phyloP scores from a whole-genome alignment of 2,329 filamentous ascomycete genomes.

The Ophiostoma novo-ulmi region DNA sequence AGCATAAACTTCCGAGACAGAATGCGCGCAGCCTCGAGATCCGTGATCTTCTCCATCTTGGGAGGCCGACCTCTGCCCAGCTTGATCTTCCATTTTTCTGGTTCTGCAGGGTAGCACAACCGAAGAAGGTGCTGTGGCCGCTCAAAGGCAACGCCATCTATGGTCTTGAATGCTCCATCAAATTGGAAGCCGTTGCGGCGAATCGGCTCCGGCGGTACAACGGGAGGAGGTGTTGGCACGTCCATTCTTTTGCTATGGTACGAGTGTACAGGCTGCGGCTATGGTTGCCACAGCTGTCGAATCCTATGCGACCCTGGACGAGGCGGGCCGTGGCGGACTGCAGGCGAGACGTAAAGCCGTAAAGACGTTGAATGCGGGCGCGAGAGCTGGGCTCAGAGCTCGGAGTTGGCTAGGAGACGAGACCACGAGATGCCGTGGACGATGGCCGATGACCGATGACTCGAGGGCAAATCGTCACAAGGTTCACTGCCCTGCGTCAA shows the following conservation, averaged over 20 bases:
- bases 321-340: not conserved
- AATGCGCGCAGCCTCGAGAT: conserved; percentile 26
- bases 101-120: conserved; percentile 28
- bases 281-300: not conserved
- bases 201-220: conserved; percentile 27
- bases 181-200: conserved; percentile 35
- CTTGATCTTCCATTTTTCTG: conserved; percentile 30
- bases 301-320: not conserved
- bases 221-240: conserved; percentile 8
- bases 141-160: conserved; percentile 28
- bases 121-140: conserved; percentile 28
- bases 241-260: not conserved
- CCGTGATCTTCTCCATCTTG: conserved; percentile 30
- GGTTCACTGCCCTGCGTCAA: conserved; percentile 2
- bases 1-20: conserved; percentile 28
- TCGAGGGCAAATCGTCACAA: not conserved
- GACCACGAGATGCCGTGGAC: not conserved
- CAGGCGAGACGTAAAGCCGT: not conserved
- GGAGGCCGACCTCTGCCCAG: conserved; percentile 28
- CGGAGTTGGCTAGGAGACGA: no score
- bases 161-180: conserved; percentile 28
- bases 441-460: not conserved
- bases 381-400: not conserved
- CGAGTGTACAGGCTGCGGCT: not conserved
- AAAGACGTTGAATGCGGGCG: not conserved